Conservation (phyloP, 1,284 basidiomycete species). For the Ganoderma multipileum region DNA sequence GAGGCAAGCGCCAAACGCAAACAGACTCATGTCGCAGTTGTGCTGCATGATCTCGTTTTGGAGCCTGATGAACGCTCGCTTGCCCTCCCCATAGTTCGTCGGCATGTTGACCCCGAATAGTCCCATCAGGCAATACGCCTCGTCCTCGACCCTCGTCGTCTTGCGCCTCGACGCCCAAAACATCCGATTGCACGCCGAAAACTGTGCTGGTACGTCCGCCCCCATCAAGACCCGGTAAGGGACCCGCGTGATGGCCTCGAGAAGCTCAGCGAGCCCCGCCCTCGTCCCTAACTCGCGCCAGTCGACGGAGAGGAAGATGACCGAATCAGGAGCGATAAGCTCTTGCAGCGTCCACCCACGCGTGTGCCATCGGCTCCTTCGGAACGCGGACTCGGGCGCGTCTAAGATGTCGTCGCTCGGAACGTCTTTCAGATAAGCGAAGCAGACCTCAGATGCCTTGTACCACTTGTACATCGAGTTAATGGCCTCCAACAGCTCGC, state of each 20-base stretch:
- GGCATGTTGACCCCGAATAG: slow-evolving; percentile 10
- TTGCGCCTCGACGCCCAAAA: slow-evolving; percentile 6
- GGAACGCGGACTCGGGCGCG: slow-evolving; percentile 1
- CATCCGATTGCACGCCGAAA: background rate
- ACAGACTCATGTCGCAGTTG: background rate
- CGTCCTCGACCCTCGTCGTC: slow-evolving; percentile 7
- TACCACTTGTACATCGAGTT: slow-evolving; percentile 12
- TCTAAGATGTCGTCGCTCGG: background rate
- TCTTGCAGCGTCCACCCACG: slow-evolving; percentile 9
- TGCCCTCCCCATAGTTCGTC: slow-evolving; percentile 9
- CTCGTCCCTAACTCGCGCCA: slow-evolving; percentile 4
- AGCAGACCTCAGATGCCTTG: background rate
- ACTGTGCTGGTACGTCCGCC: background rate
- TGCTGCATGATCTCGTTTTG: slow-evolving; percentile 10
- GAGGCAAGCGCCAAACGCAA: background rate
- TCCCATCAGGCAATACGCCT: slow-evolving; percentile 11
- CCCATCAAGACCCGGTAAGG: background rate
- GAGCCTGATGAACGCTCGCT: slow-evolving; percentile 2
- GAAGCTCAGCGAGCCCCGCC: background rate
- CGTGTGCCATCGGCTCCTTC: slow-evolving; percentile 4
- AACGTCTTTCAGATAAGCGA: slow-evolving; percentile 3
- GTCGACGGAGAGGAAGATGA: slow-evolving; percentile 2
- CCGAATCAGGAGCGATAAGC: slow-evolving; percentile 4
- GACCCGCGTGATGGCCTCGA: slow-evolving; percentile 1
- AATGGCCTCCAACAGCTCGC: slow-evolving; percentile 5